These are phyloP conservation scores for Spiromastix sp. DNA, from an alignment of 2,329 filamentous ascomycete species.

Conservation along the genomic window DNA sequence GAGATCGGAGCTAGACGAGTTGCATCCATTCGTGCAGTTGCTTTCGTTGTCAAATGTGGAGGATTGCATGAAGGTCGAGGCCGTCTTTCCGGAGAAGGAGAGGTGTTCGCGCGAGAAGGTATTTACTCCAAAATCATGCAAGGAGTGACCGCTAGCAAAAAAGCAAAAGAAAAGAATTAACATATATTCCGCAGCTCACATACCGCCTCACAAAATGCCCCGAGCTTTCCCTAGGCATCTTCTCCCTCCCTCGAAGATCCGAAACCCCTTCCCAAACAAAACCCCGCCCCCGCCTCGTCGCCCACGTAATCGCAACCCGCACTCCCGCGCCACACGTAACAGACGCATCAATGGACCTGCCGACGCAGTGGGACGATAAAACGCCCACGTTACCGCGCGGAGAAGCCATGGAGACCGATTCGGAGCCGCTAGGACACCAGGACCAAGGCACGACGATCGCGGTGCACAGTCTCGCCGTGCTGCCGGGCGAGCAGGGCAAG, in stretches of 20 bases:
- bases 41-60: conserved; percentile 47
- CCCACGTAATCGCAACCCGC: conserved; percentile 67
- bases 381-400: no score
- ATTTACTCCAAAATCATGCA: no score
- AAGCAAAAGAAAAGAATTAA: no score
- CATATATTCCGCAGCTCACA: conserved; percentile 45
- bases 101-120: conserved; percentile 52
- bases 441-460: conserved; percentile 64
- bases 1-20: conserved; percentile 38
- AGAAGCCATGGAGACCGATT: conserved; percentile 26
- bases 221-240: conserved; percentile 70
- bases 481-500: conserved; percentile 62
- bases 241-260: conserved; percentile 53
- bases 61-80: conserved; percentile 48
- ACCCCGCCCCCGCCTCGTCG: conserved; percentile 57
- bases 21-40: conserved; percentile 64
- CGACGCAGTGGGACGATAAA: conserved; percentile 52
- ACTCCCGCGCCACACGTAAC: conserved; percentile 53
- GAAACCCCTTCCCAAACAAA: conserved; percentile 45
- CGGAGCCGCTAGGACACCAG: conserved; percentile 54
- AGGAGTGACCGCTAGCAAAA: no score
- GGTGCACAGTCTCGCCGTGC: conserved; percentile 71
- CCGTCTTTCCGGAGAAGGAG: conserved; percentile 49
- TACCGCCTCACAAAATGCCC: conserved; percentile 68
- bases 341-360: conserved; percentile 67